Evolutionary conservation across 2,329 filamentous ascomycete species (phyloP), one percentile per base, ranked within the genome.

Genomic region (Venturia aucupariae): DNA sequence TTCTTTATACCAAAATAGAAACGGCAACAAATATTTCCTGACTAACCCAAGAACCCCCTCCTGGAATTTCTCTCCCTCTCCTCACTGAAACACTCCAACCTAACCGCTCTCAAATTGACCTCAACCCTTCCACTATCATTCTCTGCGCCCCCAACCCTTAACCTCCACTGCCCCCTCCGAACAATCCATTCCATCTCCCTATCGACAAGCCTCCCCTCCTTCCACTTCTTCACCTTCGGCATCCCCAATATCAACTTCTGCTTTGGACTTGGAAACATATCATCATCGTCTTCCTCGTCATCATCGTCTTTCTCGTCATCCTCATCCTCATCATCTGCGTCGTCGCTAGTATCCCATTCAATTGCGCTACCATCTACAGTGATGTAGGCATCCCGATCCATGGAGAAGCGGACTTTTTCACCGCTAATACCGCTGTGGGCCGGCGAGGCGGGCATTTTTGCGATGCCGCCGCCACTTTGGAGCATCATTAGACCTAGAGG

Each of bases 51-150:
- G 32, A 95, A 96, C 0, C 75, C 77, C 67, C 89, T 82, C 61
- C 79, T 74, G 61, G 76, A 76, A 76, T 95, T 96, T 67, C 90
- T 82, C 13, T 81, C 81, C 67, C 80, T 79, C 75, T 93, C 85
- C 8, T 80, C 82, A 63, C 82, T 87, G 69, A 86, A 83, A 0
- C 87, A 88, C 68, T 95, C 89, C 32, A 96, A 72, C 74, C 90
- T 91, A 41, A 92, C 89, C 0, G 86, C 89, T 19, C 89, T 81
- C 61, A 96, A 80, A 27, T 90, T 81, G 65, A 90, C 88, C 75
- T 93, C 88, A 64, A 87, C 80, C 2, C 79, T 78, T 78, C 79
- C 38, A 75, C 10, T 78, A 4, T 69, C 67, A 42, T 72, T 70
- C 35, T 70, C 67, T 13, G 73, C 72, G 7, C 76, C 75, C 71